Base-by-base conservation (phyloP, 1,284 basidiomycete species). In the Ganoderma sinense region DNA sequence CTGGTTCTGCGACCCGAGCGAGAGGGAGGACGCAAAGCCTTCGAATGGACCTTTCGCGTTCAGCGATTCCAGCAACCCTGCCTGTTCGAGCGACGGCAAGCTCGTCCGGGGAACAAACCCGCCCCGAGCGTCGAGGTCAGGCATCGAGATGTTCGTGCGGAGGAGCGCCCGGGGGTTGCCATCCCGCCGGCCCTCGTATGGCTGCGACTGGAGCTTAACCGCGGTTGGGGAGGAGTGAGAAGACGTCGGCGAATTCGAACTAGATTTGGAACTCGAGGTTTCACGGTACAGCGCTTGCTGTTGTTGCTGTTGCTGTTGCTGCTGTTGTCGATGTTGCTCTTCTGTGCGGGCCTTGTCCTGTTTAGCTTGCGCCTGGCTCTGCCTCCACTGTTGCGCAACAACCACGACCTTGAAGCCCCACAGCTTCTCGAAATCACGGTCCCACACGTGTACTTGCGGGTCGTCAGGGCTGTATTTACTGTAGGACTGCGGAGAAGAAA, bases 51-150 rank as follows among this genome's bases (percentile, higher is more conserved):
- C 76, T 64, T 71, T 77, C 73, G 81, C 82, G 65, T 71, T 77
- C 72, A 81, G 82, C 78, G 83, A 87, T 75, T 92, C 90, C 62
- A 93, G 80, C 55, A 93, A 82, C 11, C 91, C 91, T 72, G 89
- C 92, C 26, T 89, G 87, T 80, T 92, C 92, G 63, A 93, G 81
- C 41, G 91, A 92, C 23, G 92, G 91, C 66, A 93, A 79, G 14
- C 88, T 89, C 72, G 82, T 84, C 66, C 78, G 71, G 23, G 59
- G 14, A 11, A 39, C 23, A 13, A 59, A 39, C 60, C 59, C 64
- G 64, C 67, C 60, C 56, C 65, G 70, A 40, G 60, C 48, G 55
- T 69, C 67, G 20, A 71, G 63, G 68, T 68, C 72, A n/a, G 65
- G 67, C 69, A 71, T 59, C 29, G 65, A 64, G 63, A 63, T 69